A percentile compares a stretch with the other conserved stretches of the same genome.
Evolutionary conservation across 371 early-diverging fungal species (phyloP).

Genomic region (Actinomortierella wolfii): DNA sequence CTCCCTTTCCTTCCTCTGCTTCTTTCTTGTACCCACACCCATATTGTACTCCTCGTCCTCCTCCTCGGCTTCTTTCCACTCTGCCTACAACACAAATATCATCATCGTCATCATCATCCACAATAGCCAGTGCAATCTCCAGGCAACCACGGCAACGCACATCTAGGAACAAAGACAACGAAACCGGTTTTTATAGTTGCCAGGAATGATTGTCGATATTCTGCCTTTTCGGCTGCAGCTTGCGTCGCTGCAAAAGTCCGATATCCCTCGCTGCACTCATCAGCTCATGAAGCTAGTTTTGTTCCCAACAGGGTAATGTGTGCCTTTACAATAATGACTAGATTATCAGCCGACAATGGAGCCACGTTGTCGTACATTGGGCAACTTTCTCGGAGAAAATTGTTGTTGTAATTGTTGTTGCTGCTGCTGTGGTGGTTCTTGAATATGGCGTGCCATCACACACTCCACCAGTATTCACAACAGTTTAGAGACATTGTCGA

Average conservation of each 20-base stretch:
- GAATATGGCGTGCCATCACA: no score
- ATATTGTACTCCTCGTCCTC: no score
- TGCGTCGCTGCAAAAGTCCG: slow-evolving; percentile 33
- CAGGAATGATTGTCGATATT: slow-evolving; percentile 41
- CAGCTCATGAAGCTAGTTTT: slow-evolving; percentile 45
- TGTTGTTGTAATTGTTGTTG: no score
- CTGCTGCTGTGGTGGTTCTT: no score
- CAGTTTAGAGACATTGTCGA: no score
- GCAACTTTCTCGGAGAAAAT: neutral
- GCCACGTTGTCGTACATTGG: neutral
- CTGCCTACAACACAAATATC: neutral
- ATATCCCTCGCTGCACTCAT: slow-evolving; percentile 45
- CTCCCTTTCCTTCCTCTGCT: neutral
- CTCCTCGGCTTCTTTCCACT: neutral
- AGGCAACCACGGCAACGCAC: neutral
- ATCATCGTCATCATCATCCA: no score
- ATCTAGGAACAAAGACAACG: no score
- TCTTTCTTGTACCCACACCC: neutral
- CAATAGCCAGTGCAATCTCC: neutral
- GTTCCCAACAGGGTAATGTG: slow-evolving; percentile 37
- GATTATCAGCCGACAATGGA: no score
- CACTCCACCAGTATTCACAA: no score
- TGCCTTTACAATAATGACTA: no score
- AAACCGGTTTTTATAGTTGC: neutral
- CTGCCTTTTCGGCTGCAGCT: slow-evolving; percentile 40